Base-by-base conservation (phyloP, 2,329 filamentous ascomycete species). In the Aspergillus amoenus region DNA sequence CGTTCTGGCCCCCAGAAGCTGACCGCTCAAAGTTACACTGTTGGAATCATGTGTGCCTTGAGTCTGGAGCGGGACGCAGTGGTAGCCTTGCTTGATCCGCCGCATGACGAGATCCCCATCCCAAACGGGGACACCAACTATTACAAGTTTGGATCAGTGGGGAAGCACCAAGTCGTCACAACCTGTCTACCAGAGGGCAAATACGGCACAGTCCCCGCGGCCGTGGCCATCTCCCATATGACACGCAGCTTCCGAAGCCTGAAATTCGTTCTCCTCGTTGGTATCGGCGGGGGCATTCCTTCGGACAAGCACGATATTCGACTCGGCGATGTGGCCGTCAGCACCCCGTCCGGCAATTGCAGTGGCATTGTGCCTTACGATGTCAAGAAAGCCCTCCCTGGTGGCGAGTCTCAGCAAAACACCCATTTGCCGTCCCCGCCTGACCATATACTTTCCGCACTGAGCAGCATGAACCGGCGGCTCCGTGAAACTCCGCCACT, bases 271-370 rank as follows among this genome's bases (percentile, higher is more conserved):
- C 54, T 71, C 3, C 24, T 71, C 3, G 66, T 71, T 5, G 68
- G 67, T 3, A 65, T 69, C 37, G 68, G 68, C 5, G 67, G 64
- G 3, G 69, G 68, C 8, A 58, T 67, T 11, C 68, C 68, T 2
- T 60, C 5, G 22, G 22, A 44, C 2, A 34, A 34, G 8, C 41
- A 61, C 21, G 66, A 67, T 40, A 65, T 69, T 50, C 63, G 67
- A 5, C 63, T 72, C 0, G 68, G 67, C 4, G 69, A 71, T 56
- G 59, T 71, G 1, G 61, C 69, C 17, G 61, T 71, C 9, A 66
- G 68, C 57, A 27, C 5, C 2, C 46, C 54, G 5, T 18, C 27
- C 22, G 30, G 24, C 7, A 9, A 2, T 9, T 40, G 46, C 18
- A 11, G 18, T 5, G 54, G 54, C 9, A 47, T 56, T 3, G 1